phyloP scores from a whole-genome alignment of 2,329 filamentous ascomycete genomes.

The Hypoxylon rubiginosum region DNA sequence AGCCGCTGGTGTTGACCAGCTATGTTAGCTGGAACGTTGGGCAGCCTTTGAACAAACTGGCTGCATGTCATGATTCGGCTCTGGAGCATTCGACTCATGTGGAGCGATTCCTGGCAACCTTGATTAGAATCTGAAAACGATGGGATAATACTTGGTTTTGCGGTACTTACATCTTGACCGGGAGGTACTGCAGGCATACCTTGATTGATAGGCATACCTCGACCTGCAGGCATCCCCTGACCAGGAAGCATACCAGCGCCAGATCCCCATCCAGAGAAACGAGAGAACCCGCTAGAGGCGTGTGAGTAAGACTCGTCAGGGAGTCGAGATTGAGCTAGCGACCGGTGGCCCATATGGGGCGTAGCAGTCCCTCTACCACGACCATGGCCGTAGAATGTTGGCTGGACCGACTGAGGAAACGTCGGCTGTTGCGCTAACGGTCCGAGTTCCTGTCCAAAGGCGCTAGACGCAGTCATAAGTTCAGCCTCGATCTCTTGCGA shows the following conservation, averaged over 20 bases:
- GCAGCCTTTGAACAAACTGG: slow-evolving; percentile 42
- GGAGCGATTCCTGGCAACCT: slow-evolving; percentile 14
- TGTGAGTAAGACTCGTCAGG: background rate
- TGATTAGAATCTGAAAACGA: slow-evolving; percentile 14
- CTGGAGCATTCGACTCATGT: slow-evolving; percentile 30
- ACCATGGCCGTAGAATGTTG: slow-evolving; percentile 8
- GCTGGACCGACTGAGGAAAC: slow-evolving; percentile 18
- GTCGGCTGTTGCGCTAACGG: background rate
- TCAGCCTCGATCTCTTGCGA: background rate
- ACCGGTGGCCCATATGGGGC: background rate
- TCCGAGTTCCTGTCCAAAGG: slow-evolving; percentile 3
- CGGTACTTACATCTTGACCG: slow-evolving; percentile 32
- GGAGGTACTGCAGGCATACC: no score
- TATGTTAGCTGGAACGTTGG: slow-evolving; percentile 34
- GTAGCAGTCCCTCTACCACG: slow-evolving; percentile 1
- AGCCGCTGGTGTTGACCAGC: slow-evolving; percentile 37
- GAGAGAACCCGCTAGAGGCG: background rate
- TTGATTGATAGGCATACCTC: no score
- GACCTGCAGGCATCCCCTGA: no score
- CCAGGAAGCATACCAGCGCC: background rate
- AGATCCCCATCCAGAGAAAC: background rate
- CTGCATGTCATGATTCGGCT: slow-evolving; percentile 37
- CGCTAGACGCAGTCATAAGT: slow-evolving; percentile 17
- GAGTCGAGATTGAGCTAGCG: background rate
- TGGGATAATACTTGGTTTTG: background rate